phyloP scores from a whole-genome alignment of 2,329 filamentous ascomycete genomes.

The Ascosphaera pollenicola region DNA sequence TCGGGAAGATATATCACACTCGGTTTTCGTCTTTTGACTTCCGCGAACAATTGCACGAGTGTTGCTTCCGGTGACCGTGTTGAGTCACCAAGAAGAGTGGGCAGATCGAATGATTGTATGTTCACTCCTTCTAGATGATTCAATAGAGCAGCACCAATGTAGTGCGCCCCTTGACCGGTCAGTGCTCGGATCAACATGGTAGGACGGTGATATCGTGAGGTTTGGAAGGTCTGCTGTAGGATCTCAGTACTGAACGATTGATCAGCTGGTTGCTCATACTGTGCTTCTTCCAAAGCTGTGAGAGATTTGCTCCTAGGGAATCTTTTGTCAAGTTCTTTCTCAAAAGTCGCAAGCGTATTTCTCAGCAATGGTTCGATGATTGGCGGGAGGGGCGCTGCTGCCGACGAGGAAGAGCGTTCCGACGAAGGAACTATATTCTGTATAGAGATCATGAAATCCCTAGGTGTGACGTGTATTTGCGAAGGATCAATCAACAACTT shows the following conservation, averaged over 20 bases:
- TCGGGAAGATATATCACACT: constrained; percentile 90
- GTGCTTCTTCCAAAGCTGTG: constrained; percentile 80
- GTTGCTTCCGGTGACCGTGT: constrained; percentile 66
- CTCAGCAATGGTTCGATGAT: constrained; percentile 62
- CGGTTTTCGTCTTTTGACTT: constrained; percentile 84
- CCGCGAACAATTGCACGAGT: constrained; percentile 73
- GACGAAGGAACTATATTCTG: constrained; percentile 95
- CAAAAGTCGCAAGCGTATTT: constrained; percentile 47
- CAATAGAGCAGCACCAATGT: constrained; percentile 63
- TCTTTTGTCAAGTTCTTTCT: constrained; percentile 46
- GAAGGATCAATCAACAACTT: constrained; percentile 74
- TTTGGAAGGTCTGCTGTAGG: constrained; percentile 59
- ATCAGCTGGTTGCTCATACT: constrained; percentile 67
- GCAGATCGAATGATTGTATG: constrained; percentile 83
- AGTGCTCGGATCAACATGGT: constrained; percentile 63
- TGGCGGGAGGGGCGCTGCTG: constrained; percentile 58
- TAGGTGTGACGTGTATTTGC: constrained; percentile 68
- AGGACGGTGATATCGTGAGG: constrained; percentile 68
- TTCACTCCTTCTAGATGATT: constrained; percentile 87
- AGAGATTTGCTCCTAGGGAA: constrained; percentile 68
- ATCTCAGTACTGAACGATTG: constrained; percentile 70
- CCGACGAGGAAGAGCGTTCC: constrained; percentile 68
- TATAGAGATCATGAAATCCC: constrained; percentile 92
- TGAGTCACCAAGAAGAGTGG: constrained; percentile 64
- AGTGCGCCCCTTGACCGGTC: constrained; percentile 81